These are phyloP conservation scores for Chrysanthemum makinoi DNA, from an alignment of 129 eudicot genomes.

Conservation along the genomic window DNA sequence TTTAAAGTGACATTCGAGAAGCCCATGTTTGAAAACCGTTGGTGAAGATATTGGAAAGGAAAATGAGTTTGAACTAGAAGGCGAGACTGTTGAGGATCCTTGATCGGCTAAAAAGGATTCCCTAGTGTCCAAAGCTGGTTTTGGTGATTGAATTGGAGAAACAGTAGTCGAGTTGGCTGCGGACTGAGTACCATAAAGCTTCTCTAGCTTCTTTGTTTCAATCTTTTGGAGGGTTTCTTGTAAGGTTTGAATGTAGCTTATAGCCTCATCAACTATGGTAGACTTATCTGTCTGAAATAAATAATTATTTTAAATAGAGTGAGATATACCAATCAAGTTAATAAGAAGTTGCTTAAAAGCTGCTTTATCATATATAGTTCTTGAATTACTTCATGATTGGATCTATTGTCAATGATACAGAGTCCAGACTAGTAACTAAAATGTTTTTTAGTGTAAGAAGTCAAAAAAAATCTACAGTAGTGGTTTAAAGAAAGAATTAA, in stretches of 20 bases:
- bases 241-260: constrained; percentile 51
- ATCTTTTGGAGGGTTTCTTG: constrained; percentile 60
- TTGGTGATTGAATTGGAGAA: constrained; percentile 25
- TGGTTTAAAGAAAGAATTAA: too few relatives aligned
- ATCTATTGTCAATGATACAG: too few relatives aligned
- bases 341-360: too few relatives aligned
- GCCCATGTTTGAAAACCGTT: constrained; percentile 58
- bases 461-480: too few relatives aligned
- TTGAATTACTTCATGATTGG: too few relatives aligned
- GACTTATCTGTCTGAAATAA: constrained; percentile 79
- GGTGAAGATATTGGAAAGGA: constrained; percentile 33
- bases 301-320: not conserved
- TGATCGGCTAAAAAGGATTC: constrained; percentile 80
- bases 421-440: too few relatives aligned
- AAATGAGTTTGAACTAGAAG: constrained; percentile 20
- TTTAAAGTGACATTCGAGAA: constrained; percentile 64
- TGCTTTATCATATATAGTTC: too few relatives aligned
- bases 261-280: constrained; percentile 85
- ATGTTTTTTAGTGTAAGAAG: too few relatives aligned
- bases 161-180: constrained; percentile 20
- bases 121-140: constrained; percentile 32
- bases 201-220: constrained; percentile 53
- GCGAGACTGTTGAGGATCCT: constrained; percentile 30
- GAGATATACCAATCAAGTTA: not conserved
- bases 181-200: constrained; percentile 28